phyloP scores from a whole-genome alignment of 495 filamentous ascomycete genomes.

The Daldinia vernicosa region DNA sequence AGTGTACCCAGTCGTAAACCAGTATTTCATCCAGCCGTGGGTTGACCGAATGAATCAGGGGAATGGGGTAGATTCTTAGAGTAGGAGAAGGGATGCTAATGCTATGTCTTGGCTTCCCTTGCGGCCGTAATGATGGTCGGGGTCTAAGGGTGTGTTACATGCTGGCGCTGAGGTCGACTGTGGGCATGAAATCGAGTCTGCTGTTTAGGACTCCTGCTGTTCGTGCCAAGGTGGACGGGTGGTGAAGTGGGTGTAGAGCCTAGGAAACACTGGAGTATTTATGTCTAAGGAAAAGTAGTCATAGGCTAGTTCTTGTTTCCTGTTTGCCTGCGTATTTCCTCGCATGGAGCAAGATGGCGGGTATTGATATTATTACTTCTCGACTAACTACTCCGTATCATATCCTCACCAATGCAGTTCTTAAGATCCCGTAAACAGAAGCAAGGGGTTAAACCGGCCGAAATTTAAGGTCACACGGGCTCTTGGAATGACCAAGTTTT shows the following conservation, averaged over 20 bases:
- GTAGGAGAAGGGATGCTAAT: not conserved
- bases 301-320: conserved; percentile 6
- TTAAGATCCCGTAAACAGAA: not conserved
- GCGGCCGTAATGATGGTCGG: not conserved
- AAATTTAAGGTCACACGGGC: not conserved
- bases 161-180: not conserved
- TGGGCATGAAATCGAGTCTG: not conserved
- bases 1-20: conserved; percentile 29
- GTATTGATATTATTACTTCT: not conserved
- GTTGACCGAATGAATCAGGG: not conserved
- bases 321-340: not conserved
- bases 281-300: not conserved
- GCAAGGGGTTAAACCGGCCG: not conserved
- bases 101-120: no score
- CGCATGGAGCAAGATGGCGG: not conserved
- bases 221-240: not conserved
- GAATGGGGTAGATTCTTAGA: not conserved
- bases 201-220: not conserved
- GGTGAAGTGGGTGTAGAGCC: not conserved
- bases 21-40: conserved; percentile 29
- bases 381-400: not conserved
- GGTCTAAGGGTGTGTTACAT: not conserved
- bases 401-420: not conserved
- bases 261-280: conserved; percentile 5
- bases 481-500: not conserved